Evolutionary conservation across 805 yeast genomes (phyloP).

Genomic region (Candida ovalis): DNA sequence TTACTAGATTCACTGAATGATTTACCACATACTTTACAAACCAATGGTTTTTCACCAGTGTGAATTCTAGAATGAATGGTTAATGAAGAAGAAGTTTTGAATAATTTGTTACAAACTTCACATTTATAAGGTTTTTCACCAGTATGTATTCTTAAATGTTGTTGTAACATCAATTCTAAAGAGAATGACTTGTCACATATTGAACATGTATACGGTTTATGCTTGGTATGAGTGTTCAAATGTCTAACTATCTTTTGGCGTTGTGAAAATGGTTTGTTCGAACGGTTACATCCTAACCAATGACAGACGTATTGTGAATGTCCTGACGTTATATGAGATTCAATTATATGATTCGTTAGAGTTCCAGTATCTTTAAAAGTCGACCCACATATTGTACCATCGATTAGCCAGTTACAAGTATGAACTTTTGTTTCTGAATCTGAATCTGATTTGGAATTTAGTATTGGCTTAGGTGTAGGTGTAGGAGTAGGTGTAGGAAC

Average conservation of each 20-base stretch:
- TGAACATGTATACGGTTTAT: conserved; percentile 72
- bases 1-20: conserved; percentile 87
- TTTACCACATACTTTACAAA: conserved; percentile 77
- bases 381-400: conserved; percentile 41
- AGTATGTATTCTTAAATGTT: conserved; percentile 80
- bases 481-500: too few species aligned
- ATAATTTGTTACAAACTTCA: conserved; percentile 65
- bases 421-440: conserved; percentile 11
- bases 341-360: conserved; percentile 67
- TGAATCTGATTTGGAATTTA: background rate
- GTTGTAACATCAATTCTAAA: conserved; percentile 70
- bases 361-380: conserved; percentile 52
- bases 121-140: conserved; percentile 89
- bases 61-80: conserved; percentile 83
- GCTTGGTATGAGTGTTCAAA: conserved; percentile 81
- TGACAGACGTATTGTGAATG: conserved; percentile 63
- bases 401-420: conserved; percentile 38
- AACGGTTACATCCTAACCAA: conserved; percentile 77
- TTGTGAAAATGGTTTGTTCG: conserved; percentile 63
- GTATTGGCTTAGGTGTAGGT: conserved; percentile 2
- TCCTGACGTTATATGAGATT: conserved; percentile 71
- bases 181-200: conserved; percentile 71
- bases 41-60: conserved; percentile 85
- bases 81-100: conserved; percentile 78
- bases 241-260: conserved; percentile 85